Evolutionary conservation across 2,329 filamentous ascomycete species (phyloP), one percentile per base, ranked within the genome.

Genomic region (Aspergillus eucalypticola): DNA sequence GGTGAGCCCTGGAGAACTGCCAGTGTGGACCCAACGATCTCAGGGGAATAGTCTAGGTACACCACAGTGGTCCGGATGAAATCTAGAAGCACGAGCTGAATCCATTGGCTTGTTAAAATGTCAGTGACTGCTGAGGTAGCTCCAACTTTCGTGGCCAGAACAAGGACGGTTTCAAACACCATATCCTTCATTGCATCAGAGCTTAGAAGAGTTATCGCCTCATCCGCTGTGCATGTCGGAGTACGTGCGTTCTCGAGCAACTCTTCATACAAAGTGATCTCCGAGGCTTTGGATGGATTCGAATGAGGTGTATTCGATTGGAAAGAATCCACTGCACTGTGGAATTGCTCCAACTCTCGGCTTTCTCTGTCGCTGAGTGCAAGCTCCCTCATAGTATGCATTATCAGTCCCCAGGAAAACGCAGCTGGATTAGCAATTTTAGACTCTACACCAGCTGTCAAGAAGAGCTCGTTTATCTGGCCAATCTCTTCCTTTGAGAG

Each of bases 381-480:
- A 11, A 85, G 84, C 44, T 86, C 78, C 65, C 86, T 86, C 78
- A 95, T 86, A 25, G 84, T 83, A 68, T 90, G 85, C 8, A 93
- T 81, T 25, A 96, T 84, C 51, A 94, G 80, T 3, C 88, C 87
- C 93, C 93, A 98, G 3, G 90, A 86, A 66, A 96, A 90, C 19
- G 91, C 84, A 17, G 90, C 86, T 1, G 91, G 91, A 58, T 86
- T 87, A 19, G 90, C 90, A 38, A 86, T 85, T 39, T 82, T 79
- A n/a, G 85, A 81, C 15, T 83, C 83, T 19, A 77, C 71, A 27
- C 81, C 81, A 11, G 87, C 85, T 58, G 81, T 79, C 23, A 88
- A 76, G 35, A 96, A 82, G n/a, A 89, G 84, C 55, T 84, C 84
- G 66, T 94, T 91, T 13, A 96, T 84, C 56, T 88, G 84, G 52